Conservation (phyloP, 805 yeast genomes). For the Metschnikowia gruessii region DNA sequence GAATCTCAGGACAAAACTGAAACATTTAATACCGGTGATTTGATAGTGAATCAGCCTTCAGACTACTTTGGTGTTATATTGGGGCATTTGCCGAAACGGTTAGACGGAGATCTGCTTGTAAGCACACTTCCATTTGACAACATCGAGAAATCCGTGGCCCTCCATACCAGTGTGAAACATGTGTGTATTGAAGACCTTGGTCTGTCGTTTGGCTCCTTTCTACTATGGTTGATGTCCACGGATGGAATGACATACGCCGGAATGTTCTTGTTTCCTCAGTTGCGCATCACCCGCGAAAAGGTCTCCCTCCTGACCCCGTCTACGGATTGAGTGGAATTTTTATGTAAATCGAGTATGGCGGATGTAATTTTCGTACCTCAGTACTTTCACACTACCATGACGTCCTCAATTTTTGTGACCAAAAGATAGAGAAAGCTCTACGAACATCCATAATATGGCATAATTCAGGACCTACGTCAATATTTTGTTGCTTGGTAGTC, state of each 20-base stretch:
- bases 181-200: slow-evolving; percentile 3
- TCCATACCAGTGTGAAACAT: slow-evolving; percentile 1
- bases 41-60: slow-evolving; percentile 7
- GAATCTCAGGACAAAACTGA: not conserved
- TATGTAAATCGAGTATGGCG: not conserved
- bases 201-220: not conserved
- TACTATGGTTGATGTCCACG: slow-evolving; percentile 14
- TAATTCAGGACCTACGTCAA: too few species aligned
- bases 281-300: not conserved
- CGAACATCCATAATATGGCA: too few species aligned
- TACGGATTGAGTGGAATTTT: not conserved
- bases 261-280: slow-evolving; percentile 10
- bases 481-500: too few species aligned
- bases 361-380: too few species aligned
- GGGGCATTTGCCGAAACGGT: not conserved
- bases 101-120: not conserved
- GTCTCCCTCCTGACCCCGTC: not conserved
- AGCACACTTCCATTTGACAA: slow-evolving; percentile 11
- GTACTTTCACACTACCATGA: too few species aligned
- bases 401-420: too few species aligned
- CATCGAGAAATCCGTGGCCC: slow-evolving; percentile 10
- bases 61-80: slow-evolving; percentile 12
- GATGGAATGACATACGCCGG: slow-evolving; percentile 14
- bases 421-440: too few species aligned
- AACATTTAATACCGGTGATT: slow-evolving; percentile 2